Evolutionary conservation across 2,329 filamentous ascomycete species (phyloP).

Genomic region (Chaetomium sp.): DNA sequence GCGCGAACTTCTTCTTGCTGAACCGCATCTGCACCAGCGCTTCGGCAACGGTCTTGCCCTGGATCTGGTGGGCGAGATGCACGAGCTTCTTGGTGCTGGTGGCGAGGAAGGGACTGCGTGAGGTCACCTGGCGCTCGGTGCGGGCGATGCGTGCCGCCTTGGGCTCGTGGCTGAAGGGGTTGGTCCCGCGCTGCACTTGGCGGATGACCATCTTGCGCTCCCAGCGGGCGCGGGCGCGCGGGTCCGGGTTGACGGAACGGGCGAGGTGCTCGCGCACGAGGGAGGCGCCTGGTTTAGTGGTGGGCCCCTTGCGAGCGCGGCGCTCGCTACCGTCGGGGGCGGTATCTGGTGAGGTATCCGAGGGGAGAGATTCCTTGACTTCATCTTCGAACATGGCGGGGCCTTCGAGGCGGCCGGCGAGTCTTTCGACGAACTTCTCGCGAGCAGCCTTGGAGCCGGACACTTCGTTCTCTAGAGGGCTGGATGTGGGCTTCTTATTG

Average conservation of each 20-base stretch:
- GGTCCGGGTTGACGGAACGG: constrained; percentile 67
- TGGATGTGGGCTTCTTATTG: constrained; percentile 20
- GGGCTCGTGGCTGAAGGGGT: constrained; percentile 47
- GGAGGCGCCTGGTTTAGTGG: constrained; percentile 23
- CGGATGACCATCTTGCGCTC: constrained; percentile 79
- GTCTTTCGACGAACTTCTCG: constrained; percentile 11
- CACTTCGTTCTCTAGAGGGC: constrained; percentile 5
- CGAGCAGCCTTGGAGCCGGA: constrained; percentile 9
- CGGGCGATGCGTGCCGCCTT: constrained; percentile 62
- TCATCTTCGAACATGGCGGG: constrained; percentile 48
- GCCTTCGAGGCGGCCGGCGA: constrained; percentile 32
- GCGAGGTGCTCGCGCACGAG: constrained; percentile 49
- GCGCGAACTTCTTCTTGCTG: constrained; percentile 85
- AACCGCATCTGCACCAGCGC: constrained; percentile 93
- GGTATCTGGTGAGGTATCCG: not conserved
- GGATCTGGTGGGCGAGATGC: constrained; percentile 78
- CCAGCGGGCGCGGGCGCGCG: constrained; percentile 63
- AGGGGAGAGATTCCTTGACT: not conserved
- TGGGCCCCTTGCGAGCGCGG: constrained; percentile 3
- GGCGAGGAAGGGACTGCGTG: constrained; percentile 63
- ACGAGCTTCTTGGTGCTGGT: constrained; percentile 90
- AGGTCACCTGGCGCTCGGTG: constrained; percentile 47
- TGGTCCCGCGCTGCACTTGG: constrained; percentile 61
- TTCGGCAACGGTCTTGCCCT: constrained; percentile 88
- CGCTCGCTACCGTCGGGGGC: not conserved